Evolutionary conservation across 768 basidiomycete genomes (phyloP).

Genomic region (Tylopilus subfusipes): DNA sequence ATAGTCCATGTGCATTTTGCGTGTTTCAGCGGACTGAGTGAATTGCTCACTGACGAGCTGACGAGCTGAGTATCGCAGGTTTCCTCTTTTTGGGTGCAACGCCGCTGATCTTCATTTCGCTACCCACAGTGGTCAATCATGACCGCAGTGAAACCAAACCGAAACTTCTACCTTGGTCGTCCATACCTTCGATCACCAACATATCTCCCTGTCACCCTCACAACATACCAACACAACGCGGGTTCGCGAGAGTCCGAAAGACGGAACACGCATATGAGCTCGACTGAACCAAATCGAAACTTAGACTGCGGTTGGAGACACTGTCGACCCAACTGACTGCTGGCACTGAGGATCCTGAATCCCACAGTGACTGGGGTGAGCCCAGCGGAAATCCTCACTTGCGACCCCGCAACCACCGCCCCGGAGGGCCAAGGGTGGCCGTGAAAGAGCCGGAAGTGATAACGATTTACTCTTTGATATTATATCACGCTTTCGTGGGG

Average conservation of each 20-base stretch:
- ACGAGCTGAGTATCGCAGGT: neutral
- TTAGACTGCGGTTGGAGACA: neutral
- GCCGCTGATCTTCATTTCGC: neutral
- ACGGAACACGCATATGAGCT: neutral
- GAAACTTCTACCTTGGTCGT: neutral
- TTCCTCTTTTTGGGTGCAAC: neutral
- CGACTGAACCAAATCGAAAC: neutral
- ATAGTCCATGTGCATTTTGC: neutral
- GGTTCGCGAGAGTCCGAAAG: constrained; percentile 5
- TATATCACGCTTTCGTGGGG: neutral
- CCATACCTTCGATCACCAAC: neutral
- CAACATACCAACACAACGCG: constrained; percentile 13
- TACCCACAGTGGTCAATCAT: neutral
- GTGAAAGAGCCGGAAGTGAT: neutral
- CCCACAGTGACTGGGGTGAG: neutral
- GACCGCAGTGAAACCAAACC: neutral
- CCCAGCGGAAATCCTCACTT: neutral
- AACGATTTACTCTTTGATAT: neutral
- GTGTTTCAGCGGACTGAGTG: neutral
- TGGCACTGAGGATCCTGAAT: neutral
- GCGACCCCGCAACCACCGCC: neutral
- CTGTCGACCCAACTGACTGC: neutral
- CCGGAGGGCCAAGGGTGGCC: neutral
- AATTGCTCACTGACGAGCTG: neutral
- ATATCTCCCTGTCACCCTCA: neutral